Conservation (phyloP, 75 land plant genomes). For the Picea sitchensis region DNA sequence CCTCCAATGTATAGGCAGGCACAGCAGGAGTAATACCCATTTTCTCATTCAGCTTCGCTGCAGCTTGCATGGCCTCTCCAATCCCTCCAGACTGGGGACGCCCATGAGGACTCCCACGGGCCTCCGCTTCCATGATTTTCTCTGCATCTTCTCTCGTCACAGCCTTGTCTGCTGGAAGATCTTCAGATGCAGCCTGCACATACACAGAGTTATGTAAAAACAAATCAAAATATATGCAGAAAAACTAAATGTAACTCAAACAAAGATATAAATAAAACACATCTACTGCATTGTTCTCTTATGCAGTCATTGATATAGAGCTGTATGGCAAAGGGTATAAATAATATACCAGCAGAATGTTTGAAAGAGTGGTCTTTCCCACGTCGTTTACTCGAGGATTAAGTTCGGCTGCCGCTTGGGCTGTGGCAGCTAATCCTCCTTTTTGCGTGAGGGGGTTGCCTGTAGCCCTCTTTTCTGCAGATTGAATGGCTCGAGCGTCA, state of each 20-base stretch:
- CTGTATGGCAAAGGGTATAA: neutral
- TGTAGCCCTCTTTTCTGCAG: constrained; percentile 68
- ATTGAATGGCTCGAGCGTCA: constrained; percentile 74
- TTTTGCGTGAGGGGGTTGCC: constrained; percentile 23
- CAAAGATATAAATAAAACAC: constrained; percentile 11
- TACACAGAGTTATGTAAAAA: neutral
- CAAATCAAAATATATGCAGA: no score
- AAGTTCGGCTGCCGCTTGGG: constrained; percentile 60
- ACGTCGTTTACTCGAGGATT: constrained; percentile 20
- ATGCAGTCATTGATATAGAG: neutral
- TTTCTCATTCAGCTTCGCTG: constrained; percentile 53
- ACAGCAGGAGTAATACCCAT: neutral
- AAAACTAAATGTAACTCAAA: neutral
- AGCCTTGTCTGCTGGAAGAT: constrained; percentile 48
- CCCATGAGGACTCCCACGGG: constrained; percentile 33
- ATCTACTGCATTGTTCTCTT: neutral
- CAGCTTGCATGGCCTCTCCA: constrained; percentile 51
- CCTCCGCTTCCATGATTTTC: constrained; percentile 56
- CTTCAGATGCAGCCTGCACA: constrained; percentile 48
- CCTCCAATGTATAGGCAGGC: neutral
- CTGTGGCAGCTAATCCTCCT: constrained; percentile 61
- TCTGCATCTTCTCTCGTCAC: constrained; percentile 66
- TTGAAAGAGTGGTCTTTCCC: neutral
- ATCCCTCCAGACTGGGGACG: constrained; percentile 50
- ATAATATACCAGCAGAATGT: neutral